Evolutionary conservation across 2,329 filamentous ascomycete species (phyloP).

Genomic region (Xylariaceae sp.): DNA sequence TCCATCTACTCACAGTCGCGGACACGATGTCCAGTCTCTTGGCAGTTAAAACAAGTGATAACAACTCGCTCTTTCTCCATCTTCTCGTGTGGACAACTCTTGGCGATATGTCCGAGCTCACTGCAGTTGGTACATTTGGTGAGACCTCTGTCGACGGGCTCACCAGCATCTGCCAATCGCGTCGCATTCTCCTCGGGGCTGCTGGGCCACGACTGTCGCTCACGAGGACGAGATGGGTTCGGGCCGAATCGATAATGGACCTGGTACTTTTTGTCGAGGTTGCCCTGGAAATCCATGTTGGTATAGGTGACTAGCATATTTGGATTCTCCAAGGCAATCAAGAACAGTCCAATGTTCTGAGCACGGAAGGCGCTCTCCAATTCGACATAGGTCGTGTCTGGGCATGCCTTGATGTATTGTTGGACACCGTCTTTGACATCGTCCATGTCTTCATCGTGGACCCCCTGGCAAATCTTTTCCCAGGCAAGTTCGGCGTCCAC

Average conservation of each 20-base stretch:
- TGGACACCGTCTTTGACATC: conserved; percentile 66
- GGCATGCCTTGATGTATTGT: conserved; percentile 67
- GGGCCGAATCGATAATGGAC: conserved; percentile 67
- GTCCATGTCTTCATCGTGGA: conserved; percentile 62
- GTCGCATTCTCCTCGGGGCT: conserved; percentile 64
- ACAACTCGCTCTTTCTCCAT: conserved; percentile 53
- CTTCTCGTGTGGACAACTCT: conserved; percentile 65
- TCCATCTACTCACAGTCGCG: conserved; percentile 68
- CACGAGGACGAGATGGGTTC: conserved; percentile 63
- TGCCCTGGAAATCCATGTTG: conserved; percentile 76
- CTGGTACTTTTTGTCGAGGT: conserved; percentile 68
- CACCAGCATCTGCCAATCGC: conserved; percentile 71
- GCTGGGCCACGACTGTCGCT: conserved; percentile 66
- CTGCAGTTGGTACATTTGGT: conserved; percentile 69
- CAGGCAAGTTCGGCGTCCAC: conserved; percentile 64
- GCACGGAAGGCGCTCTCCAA: conserved; percentile 67
- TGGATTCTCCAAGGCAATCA: conserved; percentile 68
- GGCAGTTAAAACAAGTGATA: conserved; percentile 71
- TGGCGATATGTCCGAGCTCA: conserved; percentile 68
- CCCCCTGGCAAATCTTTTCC: conserved; percentile 60
- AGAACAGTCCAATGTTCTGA: conserved; percentile 60
- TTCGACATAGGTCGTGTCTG: conserved; percentile 63
- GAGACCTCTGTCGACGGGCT: conserved; percentile 64
- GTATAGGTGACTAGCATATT: conserved; percentile 63
- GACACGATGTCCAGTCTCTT: conserved; percentile 67